Evolutionary conservation across 495 filamentous ascomycete species (phyloP), one percentile per base, ranked within the genome.

Genomic region (Trichodelitschia bisporula): DNA sequence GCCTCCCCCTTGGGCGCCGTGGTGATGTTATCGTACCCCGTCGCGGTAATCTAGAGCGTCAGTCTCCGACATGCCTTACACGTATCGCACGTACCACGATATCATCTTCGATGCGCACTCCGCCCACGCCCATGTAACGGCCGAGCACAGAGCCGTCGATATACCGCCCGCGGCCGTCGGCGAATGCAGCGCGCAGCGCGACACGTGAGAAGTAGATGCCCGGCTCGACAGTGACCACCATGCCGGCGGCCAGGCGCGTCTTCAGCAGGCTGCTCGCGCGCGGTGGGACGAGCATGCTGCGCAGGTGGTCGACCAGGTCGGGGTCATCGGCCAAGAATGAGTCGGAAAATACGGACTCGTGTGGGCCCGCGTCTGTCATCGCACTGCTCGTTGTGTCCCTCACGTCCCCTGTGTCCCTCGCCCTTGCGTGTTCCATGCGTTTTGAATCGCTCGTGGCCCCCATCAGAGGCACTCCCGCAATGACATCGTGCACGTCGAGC

Each of bases 41-140:
- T 57, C 16, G 61, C 56, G 2, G 78, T 90, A 10, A 91, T 68
- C 21, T 24, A 12, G 8, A 24, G 21, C 8, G 8, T 8, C 21
- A 24, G 21, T 12, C 12, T 24, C 8, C 8, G 12, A 24, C 8
- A 24, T 12, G 12, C 8, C 12, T 24, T 24, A 12, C 8, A 24
- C 12, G 8, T 8, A 24, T 24, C n/a, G n/a, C 12, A 24, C 21
- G 12, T 24, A 29, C 18, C 8, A 90, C 56, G 29, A 92, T 72
- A 47, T 82, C 75, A 49, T 92, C 84, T 54, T 95, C 84, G 37
- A 95, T 84, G 20, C 84, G 63, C 18, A 86, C 80, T 10, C 84
- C 84, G 12, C 84, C 84, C 15, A 92, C 68, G 16, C 57, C 57
- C 38, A 73, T 71, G 43, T 77, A 92, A 37, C 61, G 59, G 11